phyloP scores from a whole-genome alignment of 495 filamentous ascomycete genomes.

The Penicillium silybi region DNA sequence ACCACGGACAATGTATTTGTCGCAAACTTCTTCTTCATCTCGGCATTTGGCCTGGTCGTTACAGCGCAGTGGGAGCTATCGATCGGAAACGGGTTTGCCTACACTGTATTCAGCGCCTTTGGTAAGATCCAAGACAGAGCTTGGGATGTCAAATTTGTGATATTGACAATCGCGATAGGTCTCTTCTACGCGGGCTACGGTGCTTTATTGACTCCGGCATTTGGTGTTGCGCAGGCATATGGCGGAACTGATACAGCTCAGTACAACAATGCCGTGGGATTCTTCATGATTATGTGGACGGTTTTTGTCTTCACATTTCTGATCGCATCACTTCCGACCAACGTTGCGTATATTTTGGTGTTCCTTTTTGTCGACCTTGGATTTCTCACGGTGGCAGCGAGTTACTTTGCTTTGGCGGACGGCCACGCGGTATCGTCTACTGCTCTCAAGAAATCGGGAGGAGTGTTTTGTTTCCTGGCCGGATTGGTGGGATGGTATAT shows the following conservation, averaged over 20 bases:
- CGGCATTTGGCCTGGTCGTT: slow-evolving; percentile 45
- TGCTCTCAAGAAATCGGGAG: slow-evolving; percentile 42
- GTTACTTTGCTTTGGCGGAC: slow-evolving; percentile 44
- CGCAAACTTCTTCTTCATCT: slow-evolving; percentile 49
- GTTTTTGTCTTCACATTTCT: slow-evolving; percentile 46
- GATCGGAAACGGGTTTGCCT: slow-evolving; percentile 46
- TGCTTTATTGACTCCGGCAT: slow-evolving; percentile 34
- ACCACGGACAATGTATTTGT: slow-evolving; percentile 45
- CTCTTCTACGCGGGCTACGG: slow-evolving; percentile 46
- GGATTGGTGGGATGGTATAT: slow-evolving; percentile 50
- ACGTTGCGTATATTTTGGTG: slow-evolving; percentile 45
- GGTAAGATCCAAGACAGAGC: slow-evolving; percentile 10
- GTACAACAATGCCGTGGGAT: slow-evolving; percentile 45
- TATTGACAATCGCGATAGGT: neutral
- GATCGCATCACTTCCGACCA: slow-evolving; percentile 42
- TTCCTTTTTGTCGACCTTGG: slow-evolving; percentile 46
- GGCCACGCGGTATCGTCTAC: slow-evolving; percentile 27
- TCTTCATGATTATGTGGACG: slow-evolving; percentile 47
- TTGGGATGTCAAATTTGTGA: neutral
- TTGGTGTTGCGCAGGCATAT: slow-evolving; percentile 39
- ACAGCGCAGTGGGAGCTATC: slow-evolving; percentile 51
- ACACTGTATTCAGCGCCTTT: slow-evolving; percentile 49
- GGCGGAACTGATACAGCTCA: slow-evolving; percentile 27
- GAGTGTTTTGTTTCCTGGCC: slow-evolving; percentile 44
- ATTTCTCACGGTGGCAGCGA: slow-evolving; percentile 42